Evolutionary conservation across 768 basidiomycete species (phyloP).

Genomic region (Arthromyces matolae): DNA sequence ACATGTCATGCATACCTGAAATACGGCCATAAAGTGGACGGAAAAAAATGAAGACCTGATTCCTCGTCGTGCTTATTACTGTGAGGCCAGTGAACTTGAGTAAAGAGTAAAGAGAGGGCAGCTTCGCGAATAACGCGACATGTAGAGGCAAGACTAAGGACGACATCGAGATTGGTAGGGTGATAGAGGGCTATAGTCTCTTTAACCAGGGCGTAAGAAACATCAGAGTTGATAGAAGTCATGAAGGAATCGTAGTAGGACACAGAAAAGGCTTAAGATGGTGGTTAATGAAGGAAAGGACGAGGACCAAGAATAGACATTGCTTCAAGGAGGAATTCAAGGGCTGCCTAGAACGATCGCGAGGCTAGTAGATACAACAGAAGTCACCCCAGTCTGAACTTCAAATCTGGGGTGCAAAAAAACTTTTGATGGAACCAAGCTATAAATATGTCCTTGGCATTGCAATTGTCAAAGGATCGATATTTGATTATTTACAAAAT

Average conservation of each 20-base stretch:
- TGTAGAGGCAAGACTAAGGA: constrained; percentile 24
- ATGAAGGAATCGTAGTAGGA: constrained; percentile 3
- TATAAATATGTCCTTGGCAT: constrained; percentile 16
- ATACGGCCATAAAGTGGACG: constrained; percentile 33
- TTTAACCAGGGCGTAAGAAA: constrained; percentile 23
- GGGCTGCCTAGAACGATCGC: too few relatives aligned
- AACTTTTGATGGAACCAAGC: constrained; percentile 17
- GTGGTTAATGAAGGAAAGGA: constrained; percentile 6
- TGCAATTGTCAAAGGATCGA: constrained; percentile 13
- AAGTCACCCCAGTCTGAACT: constrained; percentile 16
- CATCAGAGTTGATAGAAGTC: constrained; percentile 20
- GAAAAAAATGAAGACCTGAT: constrained; percentile 35
- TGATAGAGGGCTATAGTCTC: constrained; percentile 16
- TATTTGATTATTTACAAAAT: constrained; percentile 7
- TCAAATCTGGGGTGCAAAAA: constrained; percentile 27
- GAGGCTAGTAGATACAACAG: constrained; percentile 6
- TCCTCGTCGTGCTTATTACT: constrained; percentile 33
- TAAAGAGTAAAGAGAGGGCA: constrained; percentile 31
- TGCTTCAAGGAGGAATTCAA: constrained; percentile 10
- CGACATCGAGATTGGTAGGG: constrained; percentile 13
- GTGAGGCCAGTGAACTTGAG: constrained; percentile 38
- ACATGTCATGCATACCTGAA: constrained; percentile 29
- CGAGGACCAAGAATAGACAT: constrained; percentile 12
- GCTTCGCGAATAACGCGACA: constrained; percentile 24
- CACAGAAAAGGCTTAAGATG: neutral